Evolutionary conservation across 2,329 filamentous ascomycete species (phyloP).

Genomic region (Xylaria sp.): DNA sequence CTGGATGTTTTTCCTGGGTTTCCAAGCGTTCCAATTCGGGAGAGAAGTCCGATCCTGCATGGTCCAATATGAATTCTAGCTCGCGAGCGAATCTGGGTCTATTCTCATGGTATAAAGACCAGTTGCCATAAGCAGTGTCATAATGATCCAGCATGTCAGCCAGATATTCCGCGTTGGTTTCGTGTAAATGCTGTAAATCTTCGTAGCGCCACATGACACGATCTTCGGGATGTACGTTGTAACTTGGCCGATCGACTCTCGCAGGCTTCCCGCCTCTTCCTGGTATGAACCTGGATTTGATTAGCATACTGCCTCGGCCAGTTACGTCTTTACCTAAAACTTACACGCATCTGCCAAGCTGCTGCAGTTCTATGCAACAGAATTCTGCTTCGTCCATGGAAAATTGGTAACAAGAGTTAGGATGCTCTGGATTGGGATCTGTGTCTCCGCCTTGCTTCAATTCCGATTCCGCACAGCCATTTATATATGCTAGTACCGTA

Average conservation of each 20-base stretch:
- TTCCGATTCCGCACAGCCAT: slow-evolving; percentile 40
- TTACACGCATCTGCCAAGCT: slow-evolving; percentile 44
- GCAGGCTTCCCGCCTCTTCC: slow-evolving; percentile 6
- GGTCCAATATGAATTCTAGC: slow-evolving; percentile 36
- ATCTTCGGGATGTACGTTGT: slow-evolving; percentile 46
- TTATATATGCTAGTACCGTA: slow-evolving; percentile 43
- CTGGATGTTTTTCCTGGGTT: slow-evolving; percentile 6
- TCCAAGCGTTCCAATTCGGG: slow-evolving; percentile 30
- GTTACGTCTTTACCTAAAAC: slow-evolving; percentile 26
- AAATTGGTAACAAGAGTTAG: slow-evolving; percentile 48
- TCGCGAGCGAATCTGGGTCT: slow-evolving; percentile 31
- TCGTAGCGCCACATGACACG: slow-evolving; percentile 47
- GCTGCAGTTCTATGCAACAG: slow-evolving; percentile 34
- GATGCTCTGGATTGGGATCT: slow-evolving; percentile 34
- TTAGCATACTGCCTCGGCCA: slow-evolving; percentile 29
- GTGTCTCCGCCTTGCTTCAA: slow-evolving; percentile 16
- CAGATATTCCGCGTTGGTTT: slow-evolving; percentile 17
- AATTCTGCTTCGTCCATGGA: slow-evolving; percentile 40
- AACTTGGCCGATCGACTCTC: slow-evolving; percentile 38
- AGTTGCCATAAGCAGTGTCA: slow-evolving; percentile 28
- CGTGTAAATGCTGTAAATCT: slow-evolving; percentile 2
- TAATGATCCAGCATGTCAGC: slow-evolving; percentile 31
- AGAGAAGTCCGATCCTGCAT: slow-evolving; percentile 30
- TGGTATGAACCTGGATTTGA: slow-evolving; percentile 33
- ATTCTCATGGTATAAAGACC: slow-evolving; percentile 23